A percentile compares a stretch with the other conserved stretches of the same genome.
Conservation (phyloP, 306 rosid species). For the Lathyrus aphaca region DNA sequence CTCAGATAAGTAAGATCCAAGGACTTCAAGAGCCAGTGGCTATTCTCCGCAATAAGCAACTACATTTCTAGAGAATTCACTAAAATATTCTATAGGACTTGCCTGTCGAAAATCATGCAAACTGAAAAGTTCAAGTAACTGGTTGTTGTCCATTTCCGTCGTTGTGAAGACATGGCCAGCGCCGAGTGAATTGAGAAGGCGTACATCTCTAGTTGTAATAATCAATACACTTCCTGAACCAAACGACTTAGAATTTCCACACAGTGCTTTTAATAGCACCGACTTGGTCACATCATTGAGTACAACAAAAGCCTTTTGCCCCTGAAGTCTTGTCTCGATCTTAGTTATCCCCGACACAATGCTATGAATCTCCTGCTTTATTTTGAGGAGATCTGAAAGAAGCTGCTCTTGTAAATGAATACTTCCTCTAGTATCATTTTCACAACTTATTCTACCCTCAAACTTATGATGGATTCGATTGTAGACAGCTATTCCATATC, state of each 20-base stretch:
- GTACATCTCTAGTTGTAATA: conserved; percentile 41
- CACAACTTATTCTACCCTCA: neutral
- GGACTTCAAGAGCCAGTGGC: conserved; percentile 49
- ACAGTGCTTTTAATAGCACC: neutral
- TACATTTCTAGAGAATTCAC: conserved; percentile 14
- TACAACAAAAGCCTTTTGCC: neutral
- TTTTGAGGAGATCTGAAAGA: neutral
- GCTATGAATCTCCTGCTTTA: conserved; percentile 4
- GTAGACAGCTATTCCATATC: conserved; percentile 42
- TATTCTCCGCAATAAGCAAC: conserved; percentile 42
- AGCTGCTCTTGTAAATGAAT: conserved; percentile 34
- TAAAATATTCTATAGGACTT: neutral
- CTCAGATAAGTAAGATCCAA: conserved; percentile 40
- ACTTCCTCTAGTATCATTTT: neutral
- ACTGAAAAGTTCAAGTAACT: conserved; percentile 39
- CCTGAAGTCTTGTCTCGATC: neutral
- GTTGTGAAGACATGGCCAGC: neutral
- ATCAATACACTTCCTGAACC: conserved; percentile 39
- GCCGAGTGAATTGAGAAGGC: conserved; percentile 13
- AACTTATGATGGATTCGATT: neutral
- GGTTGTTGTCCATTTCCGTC: conserved; percentile 16
- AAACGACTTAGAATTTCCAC: conserved; percentile 4
- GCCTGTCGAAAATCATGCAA: conserved; percentile 37
- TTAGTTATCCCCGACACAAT: neutral
- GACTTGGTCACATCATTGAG: conserved; percentile 26